Base-by-base conservation (phyloP, 805 yeast species). In the Pichia pseudocactophila region DNA sequence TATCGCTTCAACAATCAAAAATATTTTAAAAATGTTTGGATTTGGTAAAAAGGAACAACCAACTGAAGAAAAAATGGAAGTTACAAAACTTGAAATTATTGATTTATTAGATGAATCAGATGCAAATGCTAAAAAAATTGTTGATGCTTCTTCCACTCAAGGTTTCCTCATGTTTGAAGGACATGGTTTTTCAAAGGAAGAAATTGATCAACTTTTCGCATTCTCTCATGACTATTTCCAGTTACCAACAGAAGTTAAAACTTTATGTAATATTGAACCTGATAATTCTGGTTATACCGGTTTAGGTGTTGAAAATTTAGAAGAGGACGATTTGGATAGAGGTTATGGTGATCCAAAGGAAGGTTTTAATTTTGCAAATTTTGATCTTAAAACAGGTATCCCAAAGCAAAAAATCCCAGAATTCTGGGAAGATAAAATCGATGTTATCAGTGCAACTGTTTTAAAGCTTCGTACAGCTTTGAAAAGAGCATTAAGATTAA, bases 361-460 rank as follows among this genome's bases (percentile, higher is more conserved):
- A 44, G 61, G 82, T 1, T 76, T 80, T 63, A 84, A 85, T 54
- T 76, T 83, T 57, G 76, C 81, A 35, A 56, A 63, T 16, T 65
- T 80, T 51, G 61, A 77, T 50, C 69, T 76, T 45, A 45, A 50
- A 20, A 69, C 73, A 8, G 87, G 85, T 36, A 55, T 58, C 7
- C 50, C 64, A 27, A 57, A 60, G 10, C 59, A 61, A 35, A 62
- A 59, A 3, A 58, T 81, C 25, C 92, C 89, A 2, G 66, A 59
- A 6, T 78, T 81, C 47, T 46, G 63, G 36, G 62, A 64, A 27
- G 63, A 68, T 4, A 61, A 63, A 20, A 65, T 76, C 47, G 57
- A 57, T 4, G 55, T 63, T n/a, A 60, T 81, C 16, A 49, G 59
- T n/a, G 44, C 56, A 3, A 62, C 68, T 10, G 48, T 65, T 31